These are phyloP conservation scores for Hygrophorus pudorinus DNA, from an alignment of 768 basidiomycete species.

Conservation along the genomic window DNA sequence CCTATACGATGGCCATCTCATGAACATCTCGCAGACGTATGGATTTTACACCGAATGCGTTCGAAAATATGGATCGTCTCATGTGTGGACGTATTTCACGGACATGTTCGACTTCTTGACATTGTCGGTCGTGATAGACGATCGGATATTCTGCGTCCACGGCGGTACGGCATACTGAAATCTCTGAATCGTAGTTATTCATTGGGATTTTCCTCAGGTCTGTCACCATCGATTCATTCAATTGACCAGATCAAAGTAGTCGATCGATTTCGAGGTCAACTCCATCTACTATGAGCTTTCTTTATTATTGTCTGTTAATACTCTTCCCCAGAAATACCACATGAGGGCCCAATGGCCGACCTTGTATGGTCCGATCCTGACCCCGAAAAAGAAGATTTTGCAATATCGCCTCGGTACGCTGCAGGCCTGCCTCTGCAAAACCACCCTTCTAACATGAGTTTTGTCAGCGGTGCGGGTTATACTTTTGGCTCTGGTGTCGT, in stretches of 20 bases:
- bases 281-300: slow-evolving; percentile 12
- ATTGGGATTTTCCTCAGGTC: slow-evolving; percentile 36
- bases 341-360: slow-evolving; percentile 99
- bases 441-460: not conserved
- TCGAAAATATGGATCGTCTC: slow-evolving; percentile 90
- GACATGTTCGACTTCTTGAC: slow-evolving; percentile 99
- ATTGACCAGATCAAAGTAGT: slow-evolving; percentile 99
- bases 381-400: slow-evolving; percentile 98
- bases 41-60: slow-evolving; percentile 99
- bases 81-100: slow-evolving; percentile 99
- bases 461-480: slow-evolving; percentile 85
- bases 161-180: slow-evolving; percentile 51
- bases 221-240: slow-evolving; percentile 96
- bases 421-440: slow-evolving; percentile 8
- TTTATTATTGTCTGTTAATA: slow-evolving; percentile 13
- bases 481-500: slow-evolving; percentile 98
- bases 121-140: slow-evolving; percentile 95
- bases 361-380: slow-evolving; percentile 99
- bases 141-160: slow-evolving; percentile 98
- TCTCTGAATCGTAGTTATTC: not conserved
- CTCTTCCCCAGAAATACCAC: slow-evolving; percentile 78
- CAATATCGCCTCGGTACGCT: slow-evolving; percentile 89
- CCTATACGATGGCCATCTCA: slow-evolving; percentile 14
- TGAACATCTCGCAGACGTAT: slow-evolving; percentile 61
- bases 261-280: slow-evolving; percentile 87